A percentile compares a stretch with the other conserved stretches of the same genome.
Evolutionary conservation across 192 early-diverging fungal species (phyloP).

Genomic region (Coemansia sp.): DNA sequence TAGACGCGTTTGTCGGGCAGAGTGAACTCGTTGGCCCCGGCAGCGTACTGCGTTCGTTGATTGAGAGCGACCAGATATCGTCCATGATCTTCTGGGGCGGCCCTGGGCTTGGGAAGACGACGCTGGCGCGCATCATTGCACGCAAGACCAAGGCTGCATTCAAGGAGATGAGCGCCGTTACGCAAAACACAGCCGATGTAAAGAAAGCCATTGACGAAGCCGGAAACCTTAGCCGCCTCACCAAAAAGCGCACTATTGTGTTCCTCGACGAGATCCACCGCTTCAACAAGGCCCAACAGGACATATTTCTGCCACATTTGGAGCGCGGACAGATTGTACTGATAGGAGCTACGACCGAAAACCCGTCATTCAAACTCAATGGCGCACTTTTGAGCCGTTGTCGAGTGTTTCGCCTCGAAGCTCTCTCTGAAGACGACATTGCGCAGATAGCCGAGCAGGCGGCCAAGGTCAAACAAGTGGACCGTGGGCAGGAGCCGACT

Average conservation of each 20-base stretch:
- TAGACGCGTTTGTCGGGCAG: slow-evolving; percentile 79
- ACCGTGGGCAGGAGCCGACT: slow-evolving; percentile 17
- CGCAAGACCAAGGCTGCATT: slow-evolving; percentile 38
- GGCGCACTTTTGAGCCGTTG: slow-evolving; percentile 79
- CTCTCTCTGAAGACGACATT: slow-evolving; percentile 64
- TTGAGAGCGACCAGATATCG: slow-evolving; percentile 67
- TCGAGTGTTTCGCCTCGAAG: slow-evolving; percentile 74
- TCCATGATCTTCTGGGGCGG: slow-evolving; percentile 83
- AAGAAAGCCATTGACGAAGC: slow-evolving; percentile 75
- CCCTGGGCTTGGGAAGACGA: slow-evolving; percentile 66
- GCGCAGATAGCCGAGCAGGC: slow-evolving; percentile 66
- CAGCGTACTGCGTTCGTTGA: slow-evolving; percentile 66
- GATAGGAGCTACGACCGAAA: slow-evolving; percentile 81
- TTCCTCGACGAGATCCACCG: slow-evolving; percentile 92
- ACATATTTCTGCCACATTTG: slow-evolving; percentile 78
- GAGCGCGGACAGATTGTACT: slow-evolving; percentile 74
- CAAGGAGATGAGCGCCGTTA: slow-evolving; percentile 58
- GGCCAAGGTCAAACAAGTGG: slow-evolving; percentile 57
- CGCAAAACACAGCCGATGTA: slow-evolving; percentile 64
- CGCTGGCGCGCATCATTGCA: slow-evolving; percentile 64
- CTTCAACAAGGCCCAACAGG: slow-evolving; percentile 89
- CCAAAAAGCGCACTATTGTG: slow-evolving; percentile 67
- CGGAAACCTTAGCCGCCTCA: slow-evolving; percentile 58
- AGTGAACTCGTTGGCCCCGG: slow-evolving; percentile 65
- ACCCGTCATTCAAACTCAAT: slow-evolving; percentile 85